Evolutionary conservation across 495 filamentous ascomycete species (phyloP).

Genomic region (Xylaria cubensis): DNA sequence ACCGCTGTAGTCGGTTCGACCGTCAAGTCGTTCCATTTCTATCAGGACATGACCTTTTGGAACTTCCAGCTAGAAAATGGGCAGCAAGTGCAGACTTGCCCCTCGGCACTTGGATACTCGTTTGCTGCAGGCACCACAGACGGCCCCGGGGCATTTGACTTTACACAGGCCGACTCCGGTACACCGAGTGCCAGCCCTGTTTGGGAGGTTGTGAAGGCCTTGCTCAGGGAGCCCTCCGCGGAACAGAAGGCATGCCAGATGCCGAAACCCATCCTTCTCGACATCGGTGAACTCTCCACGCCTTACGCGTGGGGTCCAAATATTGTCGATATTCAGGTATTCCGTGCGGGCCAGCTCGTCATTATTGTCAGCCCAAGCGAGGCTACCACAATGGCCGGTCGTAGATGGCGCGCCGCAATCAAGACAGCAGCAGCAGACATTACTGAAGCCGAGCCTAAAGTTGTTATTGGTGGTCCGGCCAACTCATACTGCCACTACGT

Average conservation of each 20-base stretch:
- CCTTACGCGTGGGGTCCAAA: constrained; percentile 93
- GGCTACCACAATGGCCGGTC: constrained; percentile 92
- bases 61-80: constrained; percentile 78
- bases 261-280: constrained; percentile 87
- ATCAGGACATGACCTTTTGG: constrained; percentile 66
- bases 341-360: constrained; percentile 90
- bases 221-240: constrained; percentile 73
- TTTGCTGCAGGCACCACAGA: constrained; percentile 96
- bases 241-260: constrained; percentile 79
- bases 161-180: constrained; percentile 82
- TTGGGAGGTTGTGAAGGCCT: constrained; percentile 77
- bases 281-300: constrained; percentile 76
- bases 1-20: constrained; percentile 55
- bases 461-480: constrained; percentile 84
- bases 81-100: constrained; percentile 76
- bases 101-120: constrained; percentile 88
- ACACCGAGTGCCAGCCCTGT: constrained; percentile 73
- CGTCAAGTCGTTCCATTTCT: constrained; percentile 71
- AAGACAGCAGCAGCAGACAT: constrained; percentile 52
- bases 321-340: constrained; percentile 87
- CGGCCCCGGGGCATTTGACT: constrained; percentile 91
- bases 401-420: constrained; percentile 85
- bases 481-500: constrained; percentile 96
- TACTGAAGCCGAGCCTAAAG: constrained; percentile 49
- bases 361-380: constrained; percentile 88